Evolutionary conservation across 2,329 filamentous ascomycete genomes (phyloP), one percentile per base, ranked within the genome.

Genomic region (Trichoderma koningii): DNA sequence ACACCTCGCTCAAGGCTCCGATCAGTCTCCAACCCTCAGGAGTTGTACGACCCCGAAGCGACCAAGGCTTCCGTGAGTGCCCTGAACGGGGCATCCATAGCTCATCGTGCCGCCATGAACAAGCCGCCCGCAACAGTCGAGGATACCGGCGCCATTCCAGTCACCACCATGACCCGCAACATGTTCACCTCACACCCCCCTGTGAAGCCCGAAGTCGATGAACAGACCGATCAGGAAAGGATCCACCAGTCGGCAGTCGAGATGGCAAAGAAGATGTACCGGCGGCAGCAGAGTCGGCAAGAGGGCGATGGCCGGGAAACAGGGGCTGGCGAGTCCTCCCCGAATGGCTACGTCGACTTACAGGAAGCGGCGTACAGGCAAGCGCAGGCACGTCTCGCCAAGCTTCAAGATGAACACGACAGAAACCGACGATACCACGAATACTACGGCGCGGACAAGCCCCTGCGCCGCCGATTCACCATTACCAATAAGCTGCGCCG

Each of bases 181-280:
- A 90, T 96, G 86, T 96, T 89, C 73, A 92, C 89, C 0, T 88
- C 90, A 1, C 80, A 86, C 41, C 92, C 93, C 4, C 89, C 88
- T 0, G 86, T 96, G 3, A 82, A 86, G 28, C 79, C 85, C 2
- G 91, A 96, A 72, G 78, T 87, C 0, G 89, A 95, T 47, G 92
- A 97, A 71, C 85, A 88, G 74, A 87, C 85, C 67, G 86, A 85
- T 65, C 85, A 88, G 51, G 89, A 92, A 69, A 87, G 88, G 5
- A 80, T 96, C 3, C 89, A 89, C 68, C 91, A 92, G 34, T 94
- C 92, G 21, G 92, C 93, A 2, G 81, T 97, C 3, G 91, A 90
- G 12, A 96, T 97, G 92, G 93, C 93, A 7, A 90, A 89, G 76
- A 87, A 89, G 70, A 94, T 97, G 87, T 97, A 93, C 73, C 85